Conservation (phyloP, 1,139 yeast genomes). For the Meyerozyma sp. region DNA sequence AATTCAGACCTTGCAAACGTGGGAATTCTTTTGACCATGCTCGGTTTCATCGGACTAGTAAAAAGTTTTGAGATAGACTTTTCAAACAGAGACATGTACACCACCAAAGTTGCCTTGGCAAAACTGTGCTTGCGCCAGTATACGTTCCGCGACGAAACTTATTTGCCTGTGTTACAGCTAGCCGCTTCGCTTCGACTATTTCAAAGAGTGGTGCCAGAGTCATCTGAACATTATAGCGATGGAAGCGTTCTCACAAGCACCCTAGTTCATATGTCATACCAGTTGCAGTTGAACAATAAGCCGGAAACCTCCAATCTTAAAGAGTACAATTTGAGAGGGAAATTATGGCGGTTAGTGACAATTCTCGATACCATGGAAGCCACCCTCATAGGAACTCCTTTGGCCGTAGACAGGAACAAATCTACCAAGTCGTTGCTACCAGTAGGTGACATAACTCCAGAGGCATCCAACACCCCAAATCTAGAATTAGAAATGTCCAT, state of each 20-base stretch:
- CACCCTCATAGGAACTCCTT: not conserved
- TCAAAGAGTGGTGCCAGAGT: not conserved
- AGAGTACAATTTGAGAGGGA: not conserved
- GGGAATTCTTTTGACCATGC: not conserved
- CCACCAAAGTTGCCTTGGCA: not conserved
- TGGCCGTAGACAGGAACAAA: not conserved
- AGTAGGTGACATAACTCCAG: not conserved
- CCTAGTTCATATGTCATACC: not conserved
- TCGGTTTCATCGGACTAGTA: not conserved
- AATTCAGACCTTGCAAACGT: not conserved
- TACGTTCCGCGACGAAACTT: not conserved
- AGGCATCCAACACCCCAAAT: not conserved
- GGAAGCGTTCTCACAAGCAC: not conserved
- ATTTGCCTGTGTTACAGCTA: not conserved
- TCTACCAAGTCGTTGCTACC: not conserved
- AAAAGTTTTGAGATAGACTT: not conserved
- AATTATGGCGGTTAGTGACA: not conserved
- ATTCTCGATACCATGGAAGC: slow-evolving; percentile 1
- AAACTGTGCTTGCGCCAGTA: not conserved
- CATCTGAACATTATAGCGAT: not conserved
- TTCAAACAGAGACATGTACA: not conserved
- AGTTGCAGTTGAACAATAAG: not conserved
- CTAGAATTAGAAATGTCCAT: not conserved
- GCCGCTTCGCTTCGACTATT: not conserved
- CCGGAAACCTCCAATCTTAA: too few species aligned